Evolutionary conservation across 106 monocot genomes (phyloP).

Genomic region (Cymbidium sinense): DNA sequence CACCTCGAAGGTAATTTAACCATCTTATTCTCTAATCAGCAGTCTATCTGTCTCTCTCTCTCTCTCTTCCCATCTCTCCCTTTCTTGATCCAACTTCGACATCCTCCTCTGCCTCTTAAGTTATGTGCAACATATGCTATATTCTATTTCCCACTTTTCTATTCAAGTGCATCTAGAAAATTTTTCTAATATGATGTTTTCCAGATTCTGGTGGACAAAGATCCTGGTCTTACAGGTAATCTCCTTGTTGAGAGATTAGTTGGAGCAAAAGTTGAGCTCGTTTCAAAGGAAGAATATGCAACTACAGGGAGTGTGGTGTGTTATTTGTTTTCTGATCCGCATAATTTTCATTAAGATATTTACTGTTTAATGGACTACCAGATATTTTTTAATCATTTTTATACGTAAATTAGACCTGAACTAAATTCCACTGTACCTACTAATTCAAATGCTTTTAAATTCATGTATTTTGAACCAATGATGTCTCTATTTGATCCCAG

Average conservation of each 20-base stretch:
- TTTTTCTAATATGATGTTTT: not conserved
- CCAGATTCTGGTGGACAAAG: conserved; percentile 68
- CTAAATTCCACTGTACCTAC: not conserved
- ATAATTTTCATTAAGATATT: not conserved
- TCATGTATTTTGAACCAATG: not conserved
- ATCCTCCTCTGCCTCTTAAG: not conserved
- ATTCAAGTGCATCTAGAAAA: not conserved
- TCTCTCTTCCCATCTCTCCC: not conserved
- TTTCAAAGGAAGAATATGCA: conserved; percentile 96
- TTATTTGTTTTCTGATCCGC: not conserved
- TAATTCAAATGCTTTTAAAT: not conserved
- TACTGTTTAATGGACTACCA: not conserved
- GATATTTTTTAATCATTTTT: not conserved
- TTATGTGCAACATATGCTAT: not conserved
- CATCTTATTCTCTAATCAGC: not conserved
- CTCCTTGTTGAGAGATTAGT: conserved; percentile 88
- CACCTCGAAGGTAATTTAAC: conserved; percentile 74
- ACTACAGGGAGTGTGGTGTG: conserved; percentile 86
- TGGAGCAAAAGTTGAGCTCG: conserved; percentile 89
- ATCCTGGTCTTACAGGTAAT: conserved; percentile 94
- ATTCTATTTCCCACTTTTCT: not conserved
- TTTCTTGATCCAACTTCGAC: not conserved
- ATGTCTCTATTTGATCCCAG: not conserved
- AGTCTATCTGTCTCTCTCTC: not conserved
- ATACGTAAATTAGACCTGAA: not conserved